Conservation (phyloP, 805 yeast genomes). For the Wickerhamomyces chaumierensis region DNA sequence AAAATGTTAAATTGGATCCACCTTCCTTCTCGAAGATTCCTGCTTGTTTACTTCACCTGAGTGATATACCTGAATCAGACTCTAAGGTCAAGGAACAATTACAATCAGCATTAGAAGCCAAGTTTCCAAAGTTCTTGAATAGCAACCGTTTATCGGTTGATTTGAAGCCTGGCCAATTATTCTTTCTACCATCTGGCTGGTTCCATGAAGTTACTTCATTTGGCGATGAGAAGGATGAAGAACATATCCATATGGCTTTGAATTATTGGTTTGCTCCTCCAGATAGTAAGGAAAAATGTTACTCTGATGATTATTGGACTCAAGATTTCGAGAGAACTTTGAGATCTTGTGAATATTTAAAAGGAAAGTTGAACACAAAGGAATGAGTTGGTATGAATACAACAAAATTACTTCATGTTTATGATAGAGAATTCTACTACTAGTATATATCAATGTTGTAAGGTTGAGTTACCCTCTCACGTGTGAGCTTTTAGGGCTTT, state of each 20-base stretch:
- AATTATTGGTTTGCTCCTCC: slow-evolving; percentile 76
- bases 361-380: not conserved
- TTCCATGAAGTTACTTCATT: slow-evolving; percentile 71
- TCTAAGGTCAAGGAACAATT: slow-evolving; percentile 20
- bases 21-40: slow-evolving; percentile 62
- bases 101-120: slow-evolving; percentile 22
- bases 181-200: slow-evolving; percentile 72
- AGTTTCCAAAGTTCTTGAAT: slow-evolving; percentile 38
- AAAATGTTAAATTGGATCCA: slow-evolving; percentile 33
- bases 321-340: slow-evolving; percentile 37
- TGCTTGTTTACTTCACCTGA: slow-evolving; percentile 49
- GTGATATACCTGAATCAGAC: slow-evolving; percentile 30
- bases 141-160: slow-evolving; percentile 33
- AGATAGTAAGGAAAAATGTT: slow-evolving; percentile 24
- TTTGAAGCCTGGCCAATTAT: slow-evolving; percentile 52
- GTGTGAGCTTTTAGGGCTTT: slow-evolving; percentile 3
- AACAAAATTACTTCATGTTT: no score
- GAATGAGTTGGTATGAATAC: no score
- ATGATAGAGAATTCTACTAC: no score
- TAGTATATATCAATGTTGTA: not conserved
- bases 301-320: slow-evolving; percentile 41
- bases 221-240: slow-evolving; percentile 22
- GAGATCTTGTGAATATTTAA: slow-evolving; percentile 19
- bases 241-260: slow-evolving; percentile 42
- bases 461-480: slow-evolving; percentile 2